Evolutionary conservation across 331 rosid species (phyloP).

Genomic region (Acacia pycnantha): DNA sequence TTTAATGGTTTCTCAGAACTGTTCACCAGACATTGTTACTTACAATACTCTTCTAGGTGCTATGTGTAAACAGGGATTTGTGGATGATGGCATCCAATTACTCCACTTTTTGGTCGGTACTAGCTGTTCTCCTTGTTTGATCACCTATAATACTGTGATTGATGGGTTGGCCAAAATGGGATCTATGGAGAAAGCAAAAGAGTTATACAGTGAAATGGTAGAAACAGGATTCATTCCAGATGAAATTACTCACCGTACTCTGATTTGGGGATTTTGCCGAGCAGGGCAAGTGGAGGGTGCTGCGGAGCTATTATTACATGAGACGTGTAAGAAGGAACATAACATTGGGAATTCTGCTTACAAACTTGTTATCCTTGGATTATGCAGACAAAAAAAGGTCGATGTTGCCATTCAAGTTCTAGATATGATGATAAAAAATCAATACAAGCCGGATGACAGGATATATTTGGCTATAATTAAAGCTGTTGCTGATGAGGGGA

Average conservation of each 20-base stretch:
- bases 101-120: conserved; percentile 51
- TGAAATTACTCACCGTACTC: conserved; percentile 66
- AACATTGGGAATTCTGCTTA: conserved; percentile 43
- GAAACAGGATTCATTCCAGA: conserved; percentile 63
- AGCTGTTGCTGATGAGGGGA: conserved; percentile 72
- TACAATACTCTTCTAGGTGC: conserved; percentile 80
- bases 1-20: conserved; percentile 59
- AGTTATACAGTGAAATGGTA: conserved; percentile 57
- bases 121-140: conserved; percentile 65
- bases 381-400: conserved; percentile 61
- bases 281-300: conserved; percentile 61
- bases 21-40: conserved; percentile 81
- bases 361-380: conserved; percentile 60
- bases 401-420: conserved; percentile 75
- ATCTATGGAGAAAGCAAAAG: conserved; percentile 58
- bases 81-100: conserved; percentile 64
- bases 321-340: conserved; percentile 44
- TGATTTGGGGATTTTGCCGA: conserved; percentile 65
- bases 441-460: conserved; percentile 53
- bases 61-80: conserved; percentile 72
- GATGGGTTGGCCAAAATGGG: conserved; percentile 65
- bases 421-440: conserved; percentile 64
- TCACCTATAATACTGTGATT: conserved; percentile 72
- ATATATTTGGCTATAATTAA: conserved; percentile 53
- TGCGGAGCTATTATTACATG: conserved; percentile 49